Base-by-base conservation (phyloP, 1,284 basidiomycete genomes). In the Tausonia pullulans region DNA sequence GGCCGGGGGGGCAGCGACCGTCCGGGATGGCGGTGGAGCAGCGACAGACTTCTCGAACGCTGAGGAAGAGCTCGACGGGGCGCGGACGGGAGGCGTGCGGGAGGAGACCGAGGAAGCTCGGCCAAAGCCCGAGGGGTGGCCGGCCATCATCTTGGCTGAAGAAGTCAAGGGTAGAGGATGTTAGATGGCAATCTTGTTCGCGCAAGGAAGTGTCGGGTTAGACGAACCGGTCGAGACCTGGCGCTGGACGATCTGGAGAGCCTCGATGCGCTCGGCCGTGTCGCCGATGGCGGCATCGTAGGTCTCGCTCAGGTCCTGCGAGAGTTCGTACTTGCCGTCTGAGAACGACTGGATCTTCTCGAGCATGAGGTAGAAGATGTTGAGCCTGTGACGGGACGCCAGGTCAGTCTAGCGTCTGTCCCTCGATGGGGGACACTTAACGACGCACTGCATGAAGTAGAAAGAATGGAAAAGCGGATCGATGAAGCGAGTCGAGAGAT, bases 391-490 rank as follows among this genome's bases (percentile, higher is more conserved):
- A 11, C 10, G 13, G 56, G 69, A 55, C 68, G 67, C 63, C 54
- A 4, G 45, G 39, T 49, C 52, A 56, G 54, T 41, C 27, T 27
- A 49, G 40, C 60, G n/a, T 58, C 40, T 50, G 65, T 56, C 7
- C 44, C 45, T 52, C 46, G 8, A 66, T 10, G 13, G 40, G 53
- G 9, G 3, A 11, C 16, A 16, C 16, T 27, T 6, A 44, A 67
- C 55, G 14, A 49, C 46, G 48, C 0, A 59, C 91, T 98, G 93
- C 95, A 98, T 98, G 77, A 97, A 99, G 81, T 91, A 99, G 81
- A 95, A 94, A 40, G 91, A 95, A 73, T 97, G 88, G 83, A 97
- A 98, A 13, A 98, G 80, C 1, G 96, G 96, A 69, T 95, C 88
- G 74, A 98, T 90, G 78, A 98, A 97, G 67, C 87, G 83, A 0